A percentile compares a stretch with the other conserved stretches of the same genome.
Evolutionary conservation across 176 grass and related monocot genomes (phyloP).

Genomic region (Chloris gayana): DNA sequence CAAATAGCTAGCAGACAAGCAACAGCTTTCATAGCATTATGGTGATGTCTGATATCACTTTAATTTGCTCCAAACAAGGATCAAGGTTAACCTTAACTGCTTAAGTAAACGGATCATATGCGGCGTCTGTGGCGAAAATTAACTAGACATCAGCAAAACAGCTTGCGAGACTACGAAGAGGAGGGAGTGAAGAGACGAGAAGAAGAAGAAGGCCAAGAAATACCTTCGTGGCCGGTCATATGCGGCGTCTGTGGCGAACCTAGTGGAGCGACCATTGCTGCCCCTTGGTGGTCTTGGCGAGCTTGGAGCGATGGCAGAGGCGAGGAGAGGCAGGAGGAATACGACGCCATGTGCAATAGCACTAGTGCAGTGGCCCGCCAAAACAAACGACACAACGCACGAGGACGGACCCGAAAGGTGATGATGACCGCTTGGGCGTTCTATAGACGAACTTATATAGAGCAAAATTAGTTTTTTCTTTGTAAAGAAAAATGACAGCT

Average conservation of each 20-base stretch:
- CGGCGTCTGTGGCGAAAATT: no score
- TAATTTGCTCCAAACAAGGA: not conserved
- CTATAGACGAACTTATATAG: not conserved
- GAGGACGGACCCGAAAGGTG: not conserved
- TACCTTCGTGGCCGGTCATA: slow-evolving; percentile 53
- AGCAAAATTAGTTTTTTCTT: not conserved
- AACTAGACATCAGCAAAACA: slow-evolving; percentile 14
- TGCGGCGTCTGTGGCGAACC: slow-evolving; percentile 8
- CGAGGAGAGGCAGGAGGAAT: slow-evolving; percentile 32
- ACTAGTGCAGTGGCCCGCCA: not conserved
- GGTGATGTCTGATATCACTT: slow-evolving; percentile 4
- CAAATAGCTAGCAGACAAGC: slow-evolving; percentile 43
- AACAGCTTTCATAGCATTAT: slow-evolving; percentile 31
- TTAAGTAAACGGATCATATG: slow-evolving; percentile 22
- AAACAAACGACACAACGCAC: not conserved
- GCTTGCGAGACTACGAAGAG: not conserved
- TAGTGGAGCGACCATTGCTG: slow-evolving; percentile 29
- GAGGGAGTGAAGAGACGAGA: not conserved
- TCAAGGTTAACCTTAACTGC: not conserved
- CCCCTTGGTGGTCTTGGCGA: not conserved
- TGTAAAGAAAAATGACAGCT: not conserved
- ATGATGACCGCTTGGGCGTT: not conserved
- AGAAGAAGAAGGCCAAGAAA: not conserved
- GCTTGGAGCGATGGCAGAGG: not conserved
- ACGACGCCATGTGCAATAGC: slow-evolving; percentile 22